These are phyloP conservation scores for Neurospora sp. DNA, from an alignment of 495 filamentous ascomycete species.

Conservation along the genomic window DNA sequence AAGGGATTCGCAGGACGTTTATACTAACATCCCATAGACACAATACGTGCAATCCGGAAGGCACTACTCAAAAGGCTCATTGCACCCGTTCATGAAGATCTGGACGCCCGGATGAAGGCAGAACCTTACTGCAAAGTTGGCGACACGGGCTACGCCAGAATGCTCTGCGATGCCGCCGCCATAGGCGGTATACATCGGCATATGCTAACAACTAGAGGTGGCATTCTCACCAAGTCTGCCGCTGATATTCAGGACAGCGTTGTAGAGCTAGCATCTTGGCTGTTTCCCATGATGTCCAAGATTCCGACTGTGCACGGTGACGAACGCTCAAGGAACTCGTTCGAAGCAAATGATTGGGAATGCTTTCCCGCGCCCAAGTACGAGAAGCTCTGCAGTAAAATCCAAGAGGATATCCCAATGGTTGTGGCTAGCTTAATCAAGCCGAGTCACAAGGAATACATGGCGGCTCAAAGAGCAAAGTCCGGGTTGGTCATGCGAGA, in stretches of 20 bases:
- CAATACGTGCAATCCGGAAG: background rate
- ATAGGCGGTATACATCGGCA: background rate
- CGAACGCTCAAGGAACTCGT: too few species aligned
- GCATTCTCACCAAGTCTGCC: background rate
- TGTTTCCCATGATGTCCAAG: background rate
- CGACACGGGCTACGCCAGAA: background rate
- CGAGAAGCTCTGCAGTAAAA: background rate
- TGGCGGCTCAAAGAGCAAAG: background rate
- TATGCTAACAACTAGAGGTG: background rate
- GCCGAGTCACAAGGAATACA: background rate
- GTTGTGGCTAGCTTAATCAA: background rate
- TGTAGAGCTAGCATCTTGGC: background rate
- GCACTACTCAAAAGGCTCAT: background rate
- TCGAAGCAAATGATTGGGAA: background rate
- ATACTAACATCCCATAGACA: background rate
- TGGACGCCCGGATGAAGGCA: background rate
- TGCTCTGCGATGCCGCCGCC: background rate
- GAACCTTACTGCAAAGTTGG: background rate
- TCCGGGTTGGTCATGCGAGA: background rate
- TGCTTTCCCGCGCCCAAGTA: background rate
- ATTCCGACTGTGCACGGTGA: background rate
- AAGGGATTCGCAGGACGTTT: background rate
- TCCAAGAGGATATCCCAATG: background rate
- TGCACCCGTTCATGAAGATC: background rate
- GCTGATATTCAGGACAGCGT: background rate